Base-by-base conservation (phyloP, 2,329 filamentous ascomycete species). In the Alternaria brassicae region DNA sequence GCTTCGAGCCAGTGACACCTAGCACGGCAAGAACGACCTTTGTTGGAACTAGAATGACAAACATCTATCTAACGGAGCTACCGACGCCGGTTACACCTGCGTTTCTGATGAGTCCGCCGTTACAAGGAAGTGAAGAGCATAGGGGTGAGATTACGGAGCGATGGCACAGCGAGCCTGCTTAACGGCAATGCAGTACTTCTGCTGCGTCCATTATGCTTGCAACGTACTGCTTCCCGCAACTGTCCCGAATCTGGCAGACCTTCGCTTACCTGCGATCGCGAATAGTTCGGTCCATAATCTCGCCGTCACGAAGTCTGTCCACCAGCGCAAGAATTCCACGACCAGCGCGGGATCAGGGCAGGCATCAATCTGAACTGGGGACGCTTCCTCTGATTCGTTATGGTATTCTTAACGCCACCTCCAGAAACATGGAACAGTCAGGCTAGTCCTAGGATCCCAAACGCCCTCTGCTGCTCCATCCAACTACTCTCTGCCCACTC, bases 1-100 rank as follows among this genome's bases (percentile, higher is more conserved):
- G 64, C 4, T 69, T 69, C 15, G 62, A 61, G 3, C 64, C 65
- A 32, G 62, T 48, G 4, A 62, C 61, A 15, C 61, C 56, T 3
- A 63, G 39, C 19, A 53, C 63, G 6, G 45, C 56, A 1, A 45
- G 55, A 21, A 59, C 63, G 12, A 57, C 58, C 2, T 45, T 59
- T 15, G 42, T 53, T 2, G 55, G 51, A 27, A 48, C 52, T 9
- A 58, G 53, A 23, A 61, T 58, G 60, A 40, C 50, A 25, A 41
- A 55, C 8, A 56, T 58, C 28, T 68, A 61, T 32, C 48, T 66
- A 12, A 53, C 52, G 2, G 56, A 64, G 39, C 19, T 68, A 17
- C 58, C 58, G 2, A 65, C 56, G n/a, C 63, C 61, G 4, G 58
- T 49, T 2, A 58, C 58, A 13, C 64, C 64, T 30, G 48, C 41